Evolutionary conservation across 2,329 filamentous ascomycete species (phyloP), one percentile per base, ranked within the genome.

Genomic region (Aureobasidium lini): DNA sequence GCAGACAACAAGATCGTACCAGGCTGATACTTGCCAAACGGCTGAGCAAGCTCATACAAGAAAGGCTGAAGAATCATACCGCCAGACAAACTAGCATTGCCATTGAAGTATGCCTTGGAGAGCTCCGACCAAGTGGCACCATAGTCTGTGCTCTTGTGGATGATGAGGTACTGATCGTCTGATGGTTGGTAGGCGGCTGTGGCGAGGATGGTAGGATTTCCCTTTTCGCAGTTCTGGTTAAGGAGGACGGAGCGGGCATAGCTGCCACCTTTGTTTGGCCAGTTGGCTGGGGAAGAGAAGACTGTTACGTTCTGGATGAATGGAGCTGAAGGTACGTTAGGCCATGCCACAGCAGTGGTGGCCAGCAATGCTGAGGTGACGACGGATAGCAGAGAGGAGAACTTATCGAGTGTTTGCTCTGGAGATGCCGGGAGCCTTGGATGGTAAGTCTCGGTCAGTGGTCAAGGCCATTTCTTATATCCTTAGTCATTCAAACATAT

Each of bases 51-150:
- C 64, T 84, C 78, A 65, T 86, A 88, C 11, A 90, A 74, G 69
- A 82, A 81, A 0, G 87, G 87, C 66, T 90, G 87, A 66, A 88
- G 88, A 28, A 84, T 79, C 52, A 88, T 69, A 23, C 87, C 87
- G 73, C 81, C 84, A 1, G n/a, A 39, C 18, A 57, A 6, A 18
- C 42, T 57, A 44, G 79, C 79, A 64, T 87, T 85, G 31, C 80
- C 82, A 52, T 80, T 77, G 68, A 89, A 87, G 15, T 81, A 75
- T 13, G 89, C 82, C 15, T 78, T 77, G 4, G 84, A 83, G 53
- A 87, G 75, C 67, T 86, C 79, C 15, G 76, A 75, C 87, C 87
- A 90, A 1, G 79, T 84, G 28, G 69, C 67, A 13, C 76, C 68
- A 62, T 72, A 66, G 69, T 82, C 77, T 61, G 67, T 72, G 66